Evolutionary conservation across 495 filamentous ascomycete genomes (phyloP), one percentile per base, ranked within the genome.

Genomic region (Tuber umbilicatum): DNA sequence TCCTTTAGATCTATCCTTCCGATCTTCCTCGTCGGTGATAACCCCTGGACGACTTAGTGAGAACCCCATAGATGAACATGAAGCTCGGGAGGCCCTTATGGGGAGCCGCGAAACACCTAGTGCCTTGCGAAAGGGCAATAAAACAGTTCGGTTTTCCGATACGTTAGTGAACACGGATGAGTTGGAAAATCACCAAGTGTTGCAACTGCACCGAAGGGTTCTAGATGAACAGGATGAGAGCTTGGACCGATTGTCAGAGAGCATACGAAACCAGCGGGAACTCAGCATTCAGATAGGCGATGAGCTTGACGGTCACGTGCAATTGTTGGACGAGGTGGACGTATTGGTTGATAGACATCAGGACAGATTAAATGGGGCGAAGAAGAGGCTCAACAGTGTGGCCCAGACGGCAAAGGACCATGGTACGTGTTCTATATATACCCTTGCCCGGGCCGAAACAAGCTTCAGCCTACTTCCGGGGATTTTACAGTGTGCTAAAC

Each of bases 271-370:
- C 70, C 95, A 98, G 84, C 87, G 97, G 70, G 93, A 98, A 84
- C 86, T 99, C 78, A 93, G 91, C 78, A 95, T 97, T 82, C 92
- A 94, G 85, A 99, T 99, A 81, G 95, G 95, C 38, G 92, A 98
- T 82, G 95, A 99, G 86, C 86, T 99, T 38, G 95, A 99, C 75
- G 89, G 89, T 76, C 95, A 99, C 81, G 92, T 95, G 37, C 84
- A 90, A 81, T 85, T 99, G 85, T 85, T 99, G 60, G 95, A 96
- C 84, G 94, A 94, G 72, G 90, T 96, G 77, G 95, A 97, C 76
- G 86, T 86, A 38, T 86, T 89, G 74, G 91, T 94, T 47, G 93
- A 97, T 80, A 86, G 95, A 73, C 94, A 98, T 85, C 87, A 89
- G 83, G 85, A 84, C 37, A 89, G 91, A 60, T 84, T 99, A 68